A percentile compares a stretch with the other conserved stretches of the same genome.
These are phyloP conservation scores for Leucaena leucocephala DNA, from an alignment of 306 rosid genomes.

Conservation along the genomic window DNA sequence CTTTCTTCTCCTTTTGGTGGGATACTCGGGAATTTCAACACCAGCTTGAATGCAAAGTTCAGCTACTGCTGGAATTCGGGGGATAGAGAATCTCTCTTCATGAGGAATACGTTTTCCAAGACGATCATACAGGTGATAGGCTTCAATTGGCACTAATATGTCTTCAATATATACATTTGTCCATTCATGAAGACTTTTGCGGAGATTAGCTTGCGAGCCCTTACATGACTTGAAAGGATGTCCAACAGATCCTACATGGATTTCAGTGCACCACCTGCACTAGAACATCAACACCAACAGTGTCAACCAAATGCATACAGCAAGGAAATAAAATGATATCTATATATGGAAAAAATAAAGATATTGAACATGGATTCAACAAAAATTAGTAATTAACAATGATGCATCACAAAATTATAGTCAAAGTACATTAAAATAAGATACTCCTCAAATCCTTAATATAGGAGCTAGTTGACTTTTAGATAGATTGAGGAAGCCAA, in stretches of 20 bases:
- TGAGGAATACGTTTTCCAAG: conserved; percentile 81
- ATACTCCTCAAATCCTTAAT: neutral
- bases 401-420: conserved; percentile 21
- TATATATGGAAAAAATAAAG: neutral
- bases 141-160: conserved; percentile 72
- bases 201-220: conserved; percentile 61
- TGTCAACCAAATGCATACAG: conserved; percentile 24
- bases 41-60: conserved; percentile 98
- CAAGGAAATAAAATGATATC: conserved; percentile 11
- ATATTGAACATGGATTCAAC: neutral
- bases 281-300: conserved; percentile 8
- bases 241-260: conserved; percentile 90
- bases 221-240: conserved; percentile 93
- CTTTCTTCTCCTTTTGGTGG: conserved; percentile 90
- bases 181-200: conserved; percentile 86
- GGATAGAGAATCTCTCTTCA: conserved; percentile 72
- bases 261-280: conserved; percentile 89
- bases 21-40: conserved; percentile 68
- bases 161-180: conserved; percentile 71
- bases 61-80: conserved; percentile 82
- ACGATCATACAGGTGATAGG: conserved; percentile 83
- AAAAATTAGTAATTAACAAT: neutral
- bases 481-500: too few species aligned
- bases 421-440: conserved; percentile 7
- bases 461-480: neutral